phyloP scores from a whole-genome alignment of 2,329 filamentous ascomycete species.

The Colletotrichum truncatum region DNA sequence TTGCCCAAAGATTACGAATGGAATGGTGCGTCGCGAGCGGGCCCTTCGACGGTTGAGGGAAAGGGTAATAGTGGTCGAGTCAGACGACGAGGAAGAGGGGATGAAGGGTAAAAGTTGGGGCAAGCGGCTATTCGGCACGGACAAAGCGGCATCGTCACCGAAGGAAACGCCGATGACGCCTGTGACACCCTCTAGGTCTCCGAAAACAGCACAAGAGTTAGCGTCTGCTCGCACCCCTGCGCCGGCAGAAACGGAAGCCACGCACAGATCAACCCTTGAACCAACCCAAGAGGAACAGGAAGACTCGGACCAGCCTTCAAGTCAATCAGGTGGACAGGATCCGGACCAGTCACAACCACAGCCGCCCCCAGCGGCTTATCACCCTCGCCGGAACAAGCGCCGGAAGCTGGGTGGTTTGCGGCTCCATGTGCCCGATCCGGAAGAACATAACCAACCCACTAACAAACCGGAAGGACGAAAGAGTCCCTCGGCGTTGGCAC shows the following conservation, averaged over 20 bases:
- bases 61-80: slow-evolving; percentile 55
- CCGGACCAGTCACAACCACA: not conserved
- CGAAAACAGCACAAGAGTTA: slow-evolving; percentile 7
- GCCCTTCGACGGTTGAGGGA: slow-evolving; percentile 70
- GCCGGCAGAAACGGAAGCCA: slow-evolving; percentile 4
- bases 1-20: slow-evolving; percentile 79
- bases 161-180: slow-evolving; percentile 28
- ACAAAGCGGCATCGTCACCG: slow-evolving; percentile 16
- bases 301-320: slow-evolving; percentile 16
- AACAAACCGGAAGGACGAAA: slow-evolving; percentile 40
- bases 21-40: slow-evolving; percentile 85
- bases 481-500: slow-evolving; percentile 54
- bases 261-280: slow-evolving; percentile 18
- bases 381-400: slow-evolving; percentile 16
- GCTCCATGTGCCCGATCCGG: slow-evolving; percentile 14
- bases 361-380: not conserved
- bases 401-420: slow-evolving; percentile 14
- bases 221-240: not conserved
- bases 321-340: slow-evolving; percentile 2
- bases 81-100: slow-evolving; percentile 40
- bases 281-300: slow-evolving; percentile 29
- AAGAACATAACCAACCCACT: not conserved
- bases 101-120: slow-evolving; percentile 47
- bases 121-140: slow-evolving; percentile 43
- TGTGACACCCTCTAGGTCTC: slow-evolving; percentile 14